phyloP scores from a whole-genome alignment of 352 stramenopile species.

The Pythium volutum region DNA sequence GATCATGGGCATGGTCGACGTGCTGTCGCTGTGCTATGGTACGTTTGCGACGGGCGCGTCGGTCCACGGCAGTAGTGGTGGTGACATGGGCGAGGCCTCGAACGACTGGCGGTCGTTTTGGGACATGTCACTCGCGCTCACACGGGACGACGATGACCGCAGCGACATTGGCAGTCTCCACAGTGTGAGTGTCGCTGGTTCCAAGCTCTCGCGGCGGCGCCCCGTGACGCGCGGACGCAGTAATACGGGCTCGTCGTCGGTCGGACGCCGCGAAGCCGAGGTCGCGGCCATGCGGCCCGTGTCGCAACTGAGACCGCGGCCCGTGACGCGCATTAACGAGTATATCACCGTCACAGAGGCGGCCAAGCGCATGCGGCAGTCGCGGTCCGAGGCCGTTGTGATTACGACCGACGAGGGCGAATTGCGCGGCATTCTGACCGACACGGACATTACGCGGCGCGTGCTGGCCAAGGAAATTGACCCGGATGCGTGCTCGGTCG shows the following conservation, averaged over 20 bases:
- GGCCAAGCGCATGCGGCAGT: constrained; percentile 76
- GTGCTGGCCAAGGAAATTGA: constrained; percentile 82
- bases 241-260: constrained; percentile 40
- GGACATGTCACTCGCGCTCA: constrained; percentile 84
- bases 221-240: constrained; percentile 31
- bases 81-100: constrained; percentile 43
- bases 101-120: constrained; percentile 87
- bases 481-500: constrained; percentile 71
- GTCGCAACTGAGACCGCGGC: constrained; percentile 72
- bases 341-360: constrained; percentile 86
- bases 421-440: constrained; percentile 81
- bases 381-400: constrained; percentile 81
- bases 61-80: constrained; percentile 30
- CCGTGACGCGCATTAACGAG: constrained; percentile 83
- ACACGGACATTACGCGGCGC: constrained; percentile 83
- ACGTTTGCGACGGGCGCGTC: constrained; percentile 71
- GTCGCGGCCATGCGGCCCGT: constrained; percentile 62
- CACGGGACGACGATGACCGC: constrained; percentile 66
- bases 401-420: constrained; percentile 82
- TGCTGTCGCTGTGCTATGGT: constrained; percentile 86
- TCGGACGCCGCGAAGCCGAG: constrained; percentile 52
- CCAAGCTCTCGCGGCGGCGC: constrained; percentile 35
- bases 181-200: constrained; percentile 59
- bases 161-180: constrained; percentile 53
- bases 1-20: constrained; percentile 85